Evolutionary conservation across 441 rosid genomes (phyloP), one percentile per base, ranked within the genome.

Genomic region (Eutrema salsugineum): DNA sequence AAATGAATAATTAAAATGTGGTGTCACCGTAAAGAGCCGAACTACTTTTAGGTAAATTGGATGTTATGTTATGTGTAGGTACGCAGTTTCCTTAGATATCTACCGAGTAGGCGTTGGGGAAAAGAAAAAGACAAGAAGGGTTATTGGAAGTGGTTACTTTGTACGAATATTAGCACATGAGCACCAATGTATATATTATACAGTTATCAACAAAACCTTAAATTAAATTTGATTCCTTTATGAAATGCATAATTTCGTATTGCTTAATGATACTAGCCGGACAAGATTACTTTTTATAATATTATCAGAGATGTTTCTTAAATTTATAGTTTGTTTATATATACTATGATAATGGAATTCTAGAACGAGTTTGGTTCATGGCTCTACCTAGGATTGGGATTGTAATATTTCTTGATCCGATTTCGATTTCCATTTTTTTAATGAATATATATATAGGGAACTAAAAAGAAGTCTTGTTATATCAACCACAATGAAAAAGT

Each of bases 11-110:
- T 38, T 27, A 38, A 63, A 9, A 19, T 3, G 36, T 49, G 17
- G 63, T 55, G 63, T 54, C 72, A 30, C 11, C 22, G 8, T 67
- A 54, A 55, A 43, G 54, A 54, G 39, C 42, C 51, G 35, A 68
- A 57, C 73, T 11, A 68, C 65, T 49, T 36, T 59, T 59, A 33
- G 30, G 42, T 70, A 48, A 59, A 59, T 12, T 14, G 65, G 46
- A 33, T 68, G 65, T 33, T 4, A 33, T 56, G 65, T 57, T 10
- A 20, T 46, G 57, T 28, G 43, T 63, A 64, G 70, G 57, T 36
- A 46, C 5, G 42, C 55, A 54, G 76, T 63, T 72, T 72, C 56
- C 65, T 55, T 19, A 35, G 50, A 72, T 27, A 64, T 55, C 64
- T 7, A 54, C 49, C 22, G 48, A 72, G 49, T 72, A 44, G 66